A percentile compares a stretch with the other conserved stretches of the same genome.
phyloP scores from a whole-genome alignment of 495 filamentous ascomycete genomes.

The Tetracladium setigerum region DNA sequence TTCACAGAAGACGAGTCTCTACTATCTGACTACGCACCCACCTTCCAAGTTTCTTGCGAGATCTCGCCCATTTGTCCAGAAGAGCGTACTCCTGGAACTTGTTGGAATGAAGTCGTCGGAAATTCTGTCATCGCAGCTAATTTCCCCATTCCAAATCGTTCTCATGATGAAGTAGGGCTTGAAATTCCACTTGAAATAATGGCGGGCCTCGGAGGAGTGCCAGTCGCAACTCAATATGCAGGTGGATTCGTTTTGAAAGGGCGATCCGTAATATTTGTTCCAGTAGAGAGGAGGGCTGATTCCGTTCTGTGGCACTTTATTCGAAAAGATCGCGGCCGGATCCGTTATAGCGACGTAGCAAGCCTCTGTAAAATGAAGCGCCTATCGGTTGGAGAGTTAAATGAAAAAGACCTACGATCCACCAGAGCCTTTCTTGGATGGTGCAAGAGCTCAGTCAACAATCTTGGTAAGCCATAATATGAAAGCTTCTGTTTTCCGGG shows the following conservation, averaged over 20 bases:
- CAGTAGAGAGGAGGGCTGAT: conserved; percentile 2
- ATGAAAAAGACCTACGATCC: not conserved
- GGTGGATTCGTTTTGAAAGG: conserved; percentile 14
- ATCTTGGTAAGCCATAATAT: no score
- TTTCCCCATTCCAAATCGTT: conserved; percentile 7
- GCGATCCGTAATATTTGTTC: conserved; percentile 12
- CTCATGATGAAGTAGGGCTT: conserved; percentile 6
- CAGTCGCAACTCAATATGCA: conserved; percentile 4
- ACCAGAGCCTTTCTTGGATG: not conserved
- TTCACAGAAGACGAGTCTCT: no score
- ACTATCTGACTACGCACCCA: not conserved
- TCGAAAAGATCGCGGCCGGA: conserved; percentile 1
- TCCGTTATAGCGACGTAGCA: not conserved
- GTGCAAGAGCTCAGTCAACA: no score
- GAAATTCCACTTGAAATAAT: conserved; percentile 14
- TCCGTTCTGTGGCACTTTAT: conserved; percentile 15
- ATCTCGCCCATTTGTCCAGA: not conserved
- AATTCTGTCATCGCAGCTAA: conserved; percentile 11
- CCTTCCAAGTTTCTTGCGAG: not conserved
- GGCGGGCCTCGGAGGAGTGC: conserved; percentile 6
- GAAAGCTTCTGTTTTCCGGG: no score
- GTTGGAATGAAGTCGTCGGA: conserved; percentile 7
- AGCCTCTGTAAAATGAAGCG: no score
- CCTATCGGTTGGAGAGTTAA: not conserved
- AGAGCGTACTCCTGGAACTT: conserved; percentile 9